phyloP scores from a whole-genome alignment of 345 rosid genomes.

The Salix exigua region DNA sequence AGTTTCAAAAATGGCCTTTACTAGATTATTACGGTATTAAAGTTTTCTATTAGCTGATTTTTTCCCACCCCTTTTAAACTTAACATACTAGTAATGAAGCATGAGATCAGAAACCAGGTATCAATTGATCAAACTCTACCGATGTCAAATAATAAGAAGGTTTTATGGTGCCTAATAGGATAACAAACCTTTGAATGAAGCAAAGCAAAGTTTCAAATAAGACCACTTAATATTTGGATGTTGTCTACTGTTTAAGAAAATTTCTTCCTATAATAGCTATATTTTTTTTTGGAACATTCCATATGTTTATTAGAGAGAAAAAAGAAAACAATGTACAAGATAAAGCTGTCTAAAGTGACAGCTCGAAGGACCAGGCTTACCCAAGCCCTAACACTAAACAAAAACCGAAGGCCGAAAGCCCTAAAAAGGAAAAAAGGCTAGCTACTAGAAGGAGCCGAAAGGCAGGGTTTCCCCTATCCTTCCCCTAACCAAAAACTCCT shows the following conservation, averaged over 20 bases:
- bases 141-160: neutral
- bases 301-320: too few species aligned
- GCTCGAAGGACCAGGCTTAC: too few species aligned
- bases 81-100: neutral
- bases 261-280: neutral
- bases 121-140: neutral
- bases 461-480: too few species aligned
- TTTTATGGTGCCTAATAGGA: neutral
- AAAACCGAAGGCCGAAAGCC: too few species aligned
- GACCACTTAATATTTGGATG: neutral
- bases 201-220: neutral
- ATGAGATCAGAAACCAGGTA: neutral
- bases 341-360: too few species aligned
- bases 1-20: neutral
- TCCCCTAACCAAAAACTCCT: too few species aligned
- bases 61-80: neutral
- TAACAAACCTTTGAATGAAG: neutral
- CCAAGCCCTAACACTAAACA: too few species aligned
- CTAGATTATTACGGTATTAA: neutral
- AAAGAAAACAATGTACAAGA: too few species aligned
- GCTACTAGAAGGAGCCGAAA: too few species aligned
- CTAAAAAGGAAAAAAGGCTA: too few species aligned
- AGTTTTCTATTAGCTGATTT: neutral
- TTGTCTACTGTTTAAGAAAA: neutral
- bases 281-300: too few species aligned